Evolutionary conservation across 129 eudicot species (phyloP), one percentile per base, ranked within the genome.

Genomic region (Flaveria sonorensis): DNA sequence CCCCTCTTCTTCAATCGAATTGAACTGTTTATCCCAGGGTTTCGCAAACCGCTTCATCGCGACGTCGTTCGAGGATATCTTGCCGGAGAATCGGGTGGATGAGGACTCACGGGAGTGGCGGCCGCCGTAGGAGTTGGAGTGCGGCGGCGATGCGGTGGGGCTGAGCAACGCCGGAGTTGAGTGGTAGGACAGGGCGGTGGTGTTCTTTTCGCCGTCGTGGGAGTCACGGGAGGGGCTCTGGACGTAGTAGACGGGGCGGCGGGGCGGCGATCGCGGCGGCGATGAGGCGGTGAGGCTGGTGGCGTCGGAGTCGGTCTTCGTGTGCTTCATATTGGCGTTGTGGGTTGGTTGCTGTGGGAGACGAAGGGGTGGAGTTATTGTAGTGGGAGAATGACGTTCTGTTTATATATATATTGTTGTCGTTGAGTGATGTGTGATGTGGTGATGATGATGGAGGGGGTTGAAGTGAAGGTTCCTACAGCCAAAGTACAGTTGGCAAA

Each of bases 31-130:
- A 46, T 72, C 70, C 85, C 89, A 80, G 1, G 78, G 63, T 73
- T 85, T 86, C 0, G 83, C 40, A 48, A 81, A 19, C 73, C 84
- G 69, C 48, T 82, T 30, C 12, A 85, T 42, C 13, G 85, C 86
- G 70, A n/a, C 24, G 46, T 86, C 92, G 80, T 86, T 83, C 0
- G 92, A 91, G 43, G 83, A 45, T 36, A 92, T 68, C 77, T 90
- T 90, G 11, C 98, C 97, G 26, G 98, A 93, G 62, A 88, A 93
- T 32, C 98, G 91, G 52, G 92, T 88, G 61, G 97, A 80, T 47
- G 98, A 93, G 14, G 97, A 90, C 32, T 93, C 96, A 9, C 98
- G 85, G 42, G 98, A 93, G 83, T 93, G 98, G 79, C 79, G 95
- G 69, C 98, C 98, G 20, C 86, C 82, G 76, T 92, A 93, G 79